Evolutionary conservation across 108 stramenopile species (phyloP), one percentile per base, ranked within the genome.

Genomic region (Pseudonitzschia delicatissima): DNA sequence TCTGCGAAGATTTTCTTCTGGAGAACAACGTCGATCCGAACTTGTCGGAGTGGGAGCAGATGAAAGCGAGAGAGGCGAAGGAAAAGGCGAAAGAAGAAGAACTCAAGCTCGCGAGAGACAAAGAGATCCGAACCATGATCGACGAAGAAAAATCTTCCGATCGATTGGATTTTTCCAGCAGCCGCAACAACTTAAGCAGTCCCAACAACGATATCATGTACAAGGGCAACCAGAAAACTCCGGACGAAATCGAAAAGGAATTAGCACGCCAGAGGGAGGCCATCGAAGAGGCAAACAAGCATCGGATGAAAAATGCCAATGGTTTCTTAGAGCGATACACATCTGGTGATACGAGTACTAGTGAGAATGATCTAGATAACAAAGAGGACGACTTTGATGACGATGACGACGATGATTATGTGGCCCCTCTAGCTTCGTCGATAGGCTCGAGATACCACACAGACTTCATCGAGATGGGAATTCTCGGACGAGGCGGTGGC

Each of bases 401-500:
- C 33, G 77, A 71, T 51, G 76, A 63, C 35, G 73, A 70, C 23
- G 75, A 65, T 6, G 28, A 64, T 44, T 58, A 72, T 29, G 70
- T 57, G 9, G 58, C 29, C 3, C 57, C 57, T 20, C 23, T 47
- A 33, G 39, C 53, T 61, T 42, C 25, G 32, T 35, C 64, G 29
- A 32, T 59, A 3, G 58, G 62, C 18, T 84, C 81, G 12, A 55
- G 92, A 29, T 93, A 93, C 59, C 50, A 83, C 45, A 76, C 83
- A 12, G 92, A 93, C 57, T 93, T 93, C 72, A 72, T 93, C 3
- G 92, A 93, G 69, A 61, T 93, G 42, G 84, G 82, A 5, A 61
- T 82, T 1, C 85, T 93, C 28, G 92, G 88, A 12, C 61, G 86
- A 42, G 92, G 92, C 7, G 92, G 92, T 9, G 92, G 92, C 4